phyloP scores from a whole-genome alignment of 305 asterid genomes.

The Solanum hybrid region DNA sequence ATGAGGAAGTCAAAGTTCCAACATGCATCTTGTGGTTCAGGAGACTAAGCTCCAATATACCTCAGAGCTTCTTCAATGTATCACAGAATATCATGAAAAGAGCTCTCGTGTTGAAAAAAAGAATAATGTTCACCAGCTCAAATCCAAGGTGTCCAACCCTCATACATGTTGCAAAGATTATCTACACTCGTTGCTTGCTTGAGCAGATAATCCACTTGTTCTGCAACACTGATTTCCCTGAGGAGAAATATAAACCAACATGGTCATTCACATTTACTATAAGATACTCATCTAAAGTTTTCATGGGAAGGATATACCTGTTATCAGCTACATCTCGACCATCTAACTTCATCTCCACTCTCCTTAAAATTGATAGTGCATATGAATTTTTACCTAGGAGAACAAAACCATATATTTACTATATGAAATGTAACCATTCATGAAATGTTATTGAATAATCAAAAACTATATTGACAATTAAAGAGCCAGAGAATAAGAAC shows the following conservation, averaged over 20 bases:
- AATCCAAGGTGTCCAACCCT: conserved; percentile 99
- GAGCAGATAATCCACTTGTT: conserved; percentile 92
- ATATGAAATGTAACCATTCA: not conserved
- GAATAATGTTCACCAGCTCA: conserved; percentile 28
- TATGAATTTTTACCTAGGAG: conserved; percentile 75
- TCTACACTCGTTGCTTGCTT: conserved; percentile 89
- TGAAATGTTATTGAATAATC: not conserved
- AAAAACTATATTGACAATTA: not conserved
- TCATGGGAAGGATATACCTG: conserved; percentile 46
- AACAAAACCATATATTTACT: conserved; percentile 12
- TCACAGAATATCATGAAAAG: conserved; percentile 10
- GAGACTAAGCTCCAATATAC: conserved; percentile 14
- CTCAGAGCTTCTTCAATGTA: conserved; percentile 11
- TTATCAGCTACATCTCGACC: conserved; percentile 74
- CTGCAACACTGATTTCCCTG: conserved; percentile 70
- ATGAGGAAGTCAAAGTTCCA: not conserved
- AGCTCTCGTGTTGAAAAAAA: conserved; percentile 5
- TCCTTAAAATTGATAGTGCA: conserved; percentile 75
- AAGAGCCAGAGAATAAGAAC: not conserved
- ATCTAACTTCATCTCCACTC: conserved; percentile 92
- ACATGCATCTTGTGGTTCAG: not conserved
- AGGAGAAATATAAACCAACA: conserved; percentile 9
- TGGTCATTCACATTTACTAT: conserved; percentile 7
- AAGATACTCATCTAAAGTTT: not conserved
- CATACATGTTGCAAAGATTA: conserved; percentile 98